phyloP scores from a whole-genome alignment of 1,284 basidiomycete genomes.

The Heterobasidion parviporum region DNA sequence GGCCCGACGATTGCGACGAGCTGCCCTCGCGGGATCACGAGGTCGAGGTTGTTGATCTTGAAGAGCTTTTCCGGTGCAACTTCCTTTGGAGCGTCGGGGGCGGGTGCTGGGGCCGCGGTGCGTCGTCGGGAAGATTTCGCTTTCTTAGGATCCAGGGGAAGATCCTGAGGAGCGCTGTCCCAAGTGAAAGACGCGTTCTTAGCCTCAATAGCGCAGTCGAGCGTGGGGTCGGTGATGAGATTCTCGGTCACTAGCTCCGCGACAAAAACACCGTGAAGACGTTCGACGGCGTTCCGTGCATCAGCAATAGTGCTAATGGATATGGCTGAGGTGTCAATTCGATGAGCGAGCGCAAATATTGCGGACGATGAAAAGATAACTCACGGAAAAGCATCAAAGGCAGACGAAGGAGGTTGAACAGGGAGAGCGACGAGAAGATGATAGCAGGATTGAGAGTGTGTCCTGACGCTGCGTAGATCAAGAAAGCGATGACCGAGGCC shows the following conservation, averaged over 20 bases:
- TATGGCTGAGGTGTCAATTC: conserved; percentile 39
- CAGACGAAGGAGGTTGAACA: conserved; percentile 73
- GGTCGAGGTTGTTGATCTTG: conserved; percentile 49
- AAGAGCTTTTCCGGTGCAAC: conserved; percentile 26
- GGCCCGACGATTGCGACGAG: conserved; percentile 75
- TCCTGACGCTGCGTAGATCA: conserved; percentile 69
- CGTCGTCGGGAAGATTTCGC: neutral
- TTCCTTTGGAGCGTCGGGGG: neutral
- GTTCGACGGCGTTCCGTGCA: conserved; percentile 65
- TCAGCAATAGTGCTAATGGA: conserved; percentile 74
- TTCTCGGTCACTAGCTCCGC: conserved; percentile 66
- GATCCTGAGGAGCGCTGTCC: conserved; percentile 56
- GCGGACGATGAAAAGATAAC: conserved; percentile 11
- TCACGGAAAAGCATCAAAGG: conserved; percentile 72
- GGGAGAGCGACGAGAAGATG: conserved; percentile 76
- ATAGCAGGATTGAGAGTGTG: conserved; percentile 61
- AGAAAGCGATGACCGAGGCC: conserved; percentile 80
- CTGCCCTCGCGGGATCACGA: conserved; percentile 63
- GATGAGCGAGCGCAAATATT: neutral
- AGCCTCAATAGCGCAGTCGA: conserved; percentile 58
- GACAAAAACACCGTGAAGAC: conserved; percentile 66
- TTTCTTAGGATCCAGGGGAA: conserved; percentile 17
- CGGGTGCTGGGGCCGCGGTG: neutral
- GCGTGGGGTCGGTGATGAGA: conserved; percentile 36
- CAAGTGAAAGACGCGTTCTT: conserved; percentile 72